phyloP scores from a whole-genome alignment of 2,329 filamentous ascomycete species.

The Leptographium lundbergii region DNA sequence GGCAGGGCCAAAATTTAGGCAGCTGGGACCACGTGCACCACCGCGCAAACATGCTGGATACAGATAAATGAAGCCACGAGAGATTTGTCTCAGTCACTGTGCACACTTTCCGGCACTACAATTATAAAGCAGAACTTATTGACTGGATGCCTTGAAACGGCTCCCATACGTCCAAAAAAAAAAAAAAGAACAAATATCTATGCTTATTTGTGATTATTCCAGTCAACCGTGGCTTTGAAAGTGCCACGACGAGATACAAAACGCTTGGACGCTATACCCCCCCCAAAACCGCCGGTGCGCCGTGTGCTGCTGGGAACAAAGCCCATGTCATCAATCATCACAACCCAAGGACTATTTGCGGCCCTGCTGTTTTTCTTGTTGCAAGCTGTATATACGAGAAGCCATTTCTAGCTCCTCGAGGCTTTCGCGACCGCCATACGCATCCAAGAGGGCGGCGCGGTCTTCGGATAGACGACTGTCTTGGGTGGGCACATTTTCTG shows the following conservation, averaged over 20 bases:
- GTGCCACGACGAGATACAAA: neutral
- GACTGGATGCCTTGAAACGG: too few relatives aligned
- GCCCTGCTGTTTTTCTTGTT: neutral
- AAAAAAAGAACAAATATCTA: neutral
- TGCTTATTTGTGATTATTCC: neutral
- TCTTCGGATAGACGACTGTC: conserved; percentile 1
- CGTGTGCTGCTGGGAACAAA: neutral
- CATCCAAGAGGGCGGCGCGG: conserved; percentile 14
- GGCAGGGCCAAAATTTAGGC: neutral
- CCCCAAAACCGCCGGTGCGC: neutral
- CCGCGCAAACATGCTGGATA: neutral
- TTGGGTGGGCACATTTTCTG: neutral
- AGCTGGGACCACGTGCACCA: neutral
- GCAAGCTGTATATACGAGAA: conserved; percentile 16
- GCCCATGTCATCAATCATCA: neutral
- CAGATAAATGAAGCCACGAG: neutral
- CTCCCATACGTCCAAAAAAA: neutral
- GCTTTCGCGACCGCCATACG: conserved; percentile 19
- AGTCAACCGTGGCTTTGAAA: neutral
- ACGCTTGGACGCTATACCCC: neutral
- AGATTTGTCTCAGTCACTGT: neutral
- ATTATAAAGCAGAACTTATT: too few relatives aligned
- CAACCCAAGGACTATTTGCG: neutral
- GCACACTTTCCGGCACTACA: too few relatives aligned
- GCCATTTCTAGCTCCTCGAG: conserved; percentile 20